Evolutionary conservation across 1,284 basidiomycete genomes (phyloP).

Genomic region (Somion occarium): DNA sequence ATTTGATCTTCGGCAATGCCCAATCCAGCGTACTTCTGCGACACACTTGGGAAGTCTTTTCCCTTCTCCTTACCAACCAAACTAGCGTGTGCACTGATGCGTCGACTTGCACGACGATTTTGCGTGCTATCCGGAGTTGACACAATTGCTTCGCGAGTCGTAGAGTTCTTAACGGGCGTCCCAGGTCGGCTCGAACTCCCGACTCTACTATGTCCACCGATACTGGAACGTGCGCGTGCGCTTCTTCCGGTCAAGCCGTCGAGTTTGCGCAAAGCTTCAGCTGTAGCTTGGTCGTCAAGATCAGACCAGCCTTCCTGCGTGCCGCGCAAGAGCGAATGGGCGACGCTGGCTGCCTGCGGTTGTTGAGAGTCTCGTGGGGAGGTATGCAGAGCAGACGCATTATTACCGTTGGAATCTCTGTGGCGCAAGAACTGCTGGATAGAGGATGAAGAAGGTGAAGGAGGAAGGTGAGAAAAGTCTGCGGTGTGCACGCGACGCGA

Average conservation of each 20-base stretch:
- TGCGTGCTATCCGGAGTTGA: slow-evolving; percentile 27
- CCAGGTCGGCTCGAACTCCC: slow-evolving; percentile 68
- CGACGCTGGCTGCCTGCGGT: slow-evolving; percentile 62
- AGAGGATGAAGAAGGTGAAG: slow-evolving; percentile 80
- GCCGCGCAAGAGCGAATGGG: slow-evolving; percentile 74
- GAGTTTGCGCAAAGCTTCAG: slow-evolving; percentile 88
- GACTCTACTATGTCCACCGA: slow-evolving; percentile 57
- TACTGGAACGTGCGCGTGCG: slow-evolving; percentile 53
- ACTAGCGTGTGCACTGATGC: slow-evolving; percentile 40
- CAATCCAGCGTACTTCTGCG: slow-evolving; percentile 25
- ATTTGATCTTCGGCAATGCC: slow-evolving; percentile 33
- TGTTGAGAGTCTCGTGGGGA: slow-evolving; percentile 39
- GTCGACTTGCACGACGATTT: slow-evolving; percentile 45
- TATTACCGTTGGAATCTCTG: slow-evolving; percentile 36
- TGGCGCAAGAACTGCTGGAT: slow-evolving; percentile 79
- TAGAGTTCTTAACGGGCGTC: slow-evolving; percentile 58
- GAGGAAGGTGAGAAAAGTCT: slow-evolving; percentile 87
- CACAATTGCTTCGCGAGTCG: slow-evolving; percentile 65
- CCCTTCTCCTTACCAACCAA: slow-evolving; percentile 20
- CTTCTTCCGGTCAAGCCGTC: slow-evolving; percentile 84
- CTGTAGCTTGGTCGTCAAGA: slow-evolving; percentile 83
- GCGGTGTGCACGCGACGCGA: slow-evolving; percentile 57
- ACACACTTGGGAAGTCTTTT: slow-evolving; percentile 25
- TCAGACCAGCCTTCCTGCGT: slow-evolving; percentile 83
- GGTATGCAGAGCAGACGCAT: slow-evolving; percentile 40